phyloP scores from a whole-genome alignment of 495 filamentous ascomycete genomes.

The Penicillium goetzii region DNA sequence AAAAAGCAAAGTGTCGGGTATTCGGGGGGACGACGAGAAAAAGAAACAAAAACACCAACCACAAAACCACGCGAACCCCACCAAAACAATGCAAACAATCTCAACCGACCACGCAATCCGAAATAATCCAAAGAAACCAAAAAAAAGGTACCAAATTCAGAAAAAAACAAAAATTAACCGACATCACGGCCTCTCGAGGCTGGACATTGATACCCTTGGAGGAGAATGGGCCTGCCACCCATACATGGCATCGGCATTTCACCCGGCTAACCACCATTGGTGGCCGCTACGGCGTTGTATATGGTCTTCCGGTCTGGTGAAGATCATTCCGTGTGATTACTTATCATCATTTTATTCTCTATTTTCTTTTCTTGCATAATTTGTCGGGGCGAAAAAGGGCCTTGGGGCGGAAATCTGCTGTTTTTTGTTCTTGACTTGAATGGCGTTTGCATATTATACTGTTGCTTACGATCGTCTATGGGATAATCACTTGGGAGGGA shows the following conservation, averaged over 20 bases:
- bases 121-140: background rate
- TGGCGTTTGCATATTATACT: conserved; percentile 31
- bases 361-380: conserved; percentile 36
- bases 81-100: conserved; percentile 1
- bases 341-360: conserved; percentile 19
- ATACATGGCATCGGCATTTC: conserved; percentile 24
- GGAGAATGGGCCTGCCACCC: conserved; percentile 25
- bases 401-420: conserved; percentile 26
- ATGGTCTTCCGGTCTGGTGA: conserved; percentile 28
- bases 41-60: conserved; percentile 13
- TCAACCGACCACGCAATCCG: conserved; percentile 9
- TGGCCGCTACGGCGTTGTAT: conserved; percentile 45
- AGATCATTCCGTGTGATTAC: conserved; percentile 27
- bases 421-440: conserved; percentile 21
- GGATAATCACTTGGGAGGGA: conserved; percentile 27
- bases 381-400: conserved; percentile 29
- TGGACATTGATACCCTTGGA: conserved; percentile 34
- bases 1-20: conserved; percentile 21
- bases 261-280: conserved; percentile 26
- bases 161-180: background rate
- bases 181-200: background rate
- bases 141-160: background rate
- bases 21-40: conserved; percentile 17
- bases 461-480: conserved; percentile 23
- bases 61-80: conserved; percentile 13